phyloP scores from a whole-genome alignment of 2,329 filamentous ascomycete genomes.

The Apiospora aurea region DNA sequence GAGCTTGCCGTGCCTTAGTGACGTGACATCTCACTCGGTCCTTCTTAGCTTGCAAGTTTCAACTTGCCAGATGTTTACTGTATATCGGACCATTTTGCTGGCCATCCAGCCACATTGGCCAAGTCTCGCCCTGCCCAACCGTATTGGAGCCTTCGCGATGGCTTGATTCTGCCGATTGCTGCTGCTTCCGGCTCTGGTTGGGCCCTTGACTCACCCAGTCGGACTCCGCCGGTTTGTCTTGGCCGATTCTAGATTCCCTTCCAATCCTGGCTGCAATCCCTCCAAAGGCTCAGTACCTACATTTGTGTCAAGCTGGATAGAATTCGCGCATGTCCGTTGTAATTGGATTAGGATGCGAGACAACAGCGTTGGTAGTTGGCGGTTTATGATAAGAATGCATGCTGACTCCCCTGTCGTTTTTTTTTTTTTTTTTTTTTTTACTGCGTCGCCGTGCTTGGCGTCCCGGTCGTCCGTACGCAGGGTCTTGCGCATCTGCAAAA shows the following conservation, averaged over 20 bases:
- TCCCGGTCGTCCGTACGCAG: conserved; percentile 1
- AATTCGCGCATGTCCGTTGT: conserved; percentile 9
- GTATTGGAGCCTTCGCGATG: conserved; percentile 14
- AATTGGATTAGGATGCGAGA: conserved; percentile 2
- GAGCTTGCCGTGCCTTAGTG: conserved; percentile 18
- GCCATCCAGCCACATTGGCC: conserved; percentile 4
- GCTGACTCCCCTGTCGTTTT: neutral
- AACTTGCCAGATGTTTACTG: conserved; percentile 21
- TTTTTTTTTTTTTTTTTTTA: no score
- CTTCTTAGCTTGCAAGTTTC: conserved; percentile 17
- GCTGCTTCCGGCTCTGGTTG: neutral
- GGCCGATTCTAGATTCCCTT: neutral
- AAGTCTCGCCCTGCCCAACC: neutral
- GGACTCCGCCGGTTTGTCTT: conserved; percentile 20
- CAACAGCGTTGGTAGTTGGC: neutral
- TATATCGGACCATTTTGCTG: conserved; percentile 14
- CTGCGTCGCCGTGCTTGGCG: neutral
- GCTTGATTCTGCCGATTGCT: conserved; percentile 16
- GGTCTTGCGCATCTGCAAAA: neutral
- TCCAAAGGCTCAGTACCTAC: neutral
- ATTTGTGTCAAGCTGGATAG: neutral
- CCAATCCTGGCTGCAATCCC: neutral
- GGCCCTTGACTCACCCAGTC: neutral
- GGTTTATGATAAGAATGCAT: neutral
- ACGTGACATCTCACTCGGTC: conserved; percentile 21